A percentile compares a stretch with the other conserved stretches of the same genome.
These are phyloP conservation scores for Phycomyces blakesleeanus DNA, from an alignment of 192 early-diverging fungal species.

Conservation along the genomic window DNA sequence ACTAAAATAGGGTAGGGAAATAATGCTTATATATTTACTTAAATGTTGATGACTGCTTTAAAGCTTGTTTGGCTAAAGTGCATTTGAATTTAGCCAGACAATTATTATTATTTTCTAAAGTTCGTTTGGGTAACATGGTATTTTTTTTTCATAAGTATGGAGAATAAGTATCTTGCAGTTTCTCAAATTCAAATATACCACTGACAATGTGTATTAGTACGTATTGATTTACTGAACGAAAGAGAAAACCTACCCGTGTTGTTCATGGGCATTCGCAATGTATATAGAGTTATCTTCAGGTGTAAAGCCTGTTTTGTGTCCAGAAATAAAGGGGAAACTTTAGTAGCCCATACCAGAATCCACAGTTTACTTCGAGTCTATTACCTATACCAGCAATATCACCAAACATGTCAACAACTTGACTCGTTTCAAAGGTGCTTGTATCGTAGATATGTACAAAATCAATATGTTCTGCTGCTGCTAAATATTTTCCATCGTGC, in stretches of 20 bases:
- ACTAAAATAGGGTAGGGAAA: too few relatives aligned
- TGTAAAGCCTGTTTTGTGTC: constrained; percentile 29
- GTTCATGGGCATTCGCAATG: constrained; percentile 52
- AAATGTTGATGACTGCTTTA: too few relatives aligned
- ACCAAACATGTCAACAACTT: constrained; percentile 70
- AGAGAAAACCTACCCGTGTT: constrained; percentile 28
- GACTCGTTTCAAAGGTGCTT: constrained; percentile 32
- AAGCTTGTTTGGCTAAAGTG: too few relatives aligned
- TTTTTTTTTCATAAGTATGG: constrained; percentile 11
- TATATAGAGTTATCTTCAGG: constrained; percentile 50
- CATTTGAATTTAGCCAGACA: too few relatives aligned
- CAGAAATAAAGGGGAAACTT: not conserved
- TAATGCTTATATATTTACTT: too few relatives aligned
- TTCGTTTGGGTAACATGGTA: too few relatives aligned
- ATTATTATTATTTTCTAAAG: too few relatives aligned
- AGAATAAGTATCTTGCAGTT: not conserved
- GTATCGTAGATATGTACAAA: constrained; percentile 65
- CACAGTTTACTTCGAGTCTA: not conserved
- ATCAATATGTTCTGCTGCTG: constrained; percentile 57
- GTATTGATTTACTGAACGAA: not conserved
- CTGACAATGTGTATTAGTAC: constrained; percentile 3
- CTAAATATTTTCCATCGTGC: constrained; percentile 49
- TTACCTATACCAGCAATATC: constrained; percentile 60
- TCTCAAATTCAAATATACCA: constrained; percentile 28
- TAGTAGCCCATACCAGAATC: not conserved